Percentiles rank a stretch among this genome's conserved stretches.
These are phyloP conservation scores for Salix caprea DNA, from an alignment of 345 rosid genomes.

Conservation along the genomic window DNA sequence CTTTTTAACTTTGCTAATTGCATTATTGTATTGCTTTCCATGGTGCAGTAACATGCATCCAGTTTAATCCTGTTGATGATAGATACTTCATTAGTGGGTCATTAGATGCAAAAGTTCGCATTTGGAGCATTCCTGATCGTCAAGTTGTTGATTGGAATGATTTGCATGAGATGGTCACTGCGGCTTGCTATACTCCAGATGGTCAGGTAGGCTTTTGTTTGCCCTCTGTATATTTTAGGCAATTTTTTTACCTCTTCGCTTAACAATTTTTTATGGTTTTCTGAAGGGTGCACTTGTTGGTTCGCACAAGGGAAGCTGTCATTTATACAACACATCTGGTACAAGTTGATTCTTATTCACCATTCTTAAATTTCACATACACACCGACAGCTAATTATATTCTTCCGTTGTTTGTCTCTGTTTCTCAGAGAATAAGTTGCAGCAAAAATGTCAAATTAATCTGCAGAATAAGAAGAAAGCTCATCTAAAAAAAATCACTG, in stretches of 20 bases:
- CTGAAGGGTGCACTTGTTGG: conserved; percentile 91
- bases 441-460: conserved; percentile 60
- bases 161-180: conserved; percentile 97
- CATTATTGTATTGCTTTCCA: conserved; percentile 15
- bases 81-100: conserved; percentile 96
- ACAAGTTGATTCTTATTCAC: conserved; percentile 13
- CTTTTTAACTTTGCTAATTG: conserved; percentile 10
- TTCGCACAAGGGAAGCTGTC: conserved; percentile 89
- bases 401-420: background rate
- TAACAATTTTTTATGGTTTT: conserved; percentile 25
- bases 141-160: conserved; percentile 97
- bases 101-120: conserved; percentile 90
- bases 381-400: conserved; percentile 2
- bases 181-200: conserved; percentile 95
- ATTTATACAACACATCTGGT: conserved; percentile 66
- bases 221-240: background rate
- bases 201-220: conserved; percentile 62
- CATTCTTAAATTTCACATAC: background rate
- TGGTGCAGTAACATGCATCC: conserved; percentile 93
- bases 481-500: conserved; percentile 87
- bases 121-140: conserved; percentile 93
- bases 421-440: conserved; percentile 76
- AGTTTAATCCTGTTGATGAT: conserved; percentile 96
- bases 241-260: background rate
- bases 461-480: conserved; percentile 88